Conservation (phyloP, 2,329 filamentous ascomycete genomes). For the Aspergillus sp. region DNA sequence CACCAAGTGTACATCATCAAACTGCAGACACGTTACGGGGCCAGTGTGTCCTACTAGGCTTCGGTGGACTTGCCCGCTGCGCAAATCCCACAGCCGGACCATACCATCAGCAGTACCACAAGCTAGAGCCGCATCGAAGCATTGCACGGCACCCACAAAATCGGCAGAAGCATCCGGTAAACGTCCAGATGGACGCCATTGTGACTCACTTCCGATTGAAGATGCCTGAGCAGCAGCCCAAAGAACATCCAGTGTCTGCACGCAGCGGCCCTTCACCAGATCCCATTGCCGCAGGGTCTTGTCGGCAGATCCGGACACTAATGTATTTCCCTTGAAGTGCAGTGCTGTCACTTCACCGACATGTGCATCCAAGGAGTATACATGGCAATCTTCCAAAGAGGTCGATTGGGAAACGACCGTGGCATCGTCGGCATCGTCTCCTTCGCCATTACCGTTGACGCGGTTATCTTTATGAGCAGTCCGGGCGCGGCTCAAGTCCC, state of each 20-base stretch:
- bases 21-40: slow-evolving; percentile 89
- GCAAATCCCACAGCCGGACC: slow-evolving; percentile 94
- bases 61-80: slow-evolving; percentile 94
- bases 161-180: slow-evolving; percentile 70
- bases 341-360: slow-evolving; percentile 93
- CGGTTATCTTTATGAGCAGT: slow-evolving; percentile 66
- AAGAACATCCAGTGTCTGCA: slow-evolving; percentile 95
- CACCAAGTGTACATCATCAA: slow-evolving; percentile 92
- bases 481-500: slow-evolving; percentile 88
- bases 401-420: slow-evolving; percentile 64
- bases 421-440: slow-evolving; percentile 27
- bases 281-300: slow-evolving; percentile 99
- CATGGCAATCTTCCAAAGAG: slow-evolving; percentile 82
- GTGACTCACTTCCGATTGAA: slow-evolving; percentile 59
- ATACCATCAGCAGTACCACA: slow-evolving; percentile 97
- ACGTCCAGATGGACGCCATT: slow-evolving; percentile 70
- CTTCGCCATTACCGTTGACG: slow-evolving; percentile 48
- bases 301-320: slow-evolving; percentile 94
- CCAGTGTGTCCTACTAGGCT: slow-evolving; percentile 95
- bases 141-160: slow-evolving; percentile 92
- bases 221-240: slow-evolving; percentile 95
- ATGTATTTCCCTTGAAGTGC: slow-evolving; percentile 81
- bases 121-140: slow-evolving; percentile 91
- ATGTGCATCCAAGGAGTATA: slow-evolving; percentile 87
- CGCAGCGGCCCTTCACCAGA: slow-evolving; percentile 91